A percentile compares a stretch with the other conserved stretches of the same genome.
These are phyloP conservation scores for Stemphylium beticola DNA, from an alignment of 2,329 filamentous ascomycete species.

Conservation along the genomic window DNA sequence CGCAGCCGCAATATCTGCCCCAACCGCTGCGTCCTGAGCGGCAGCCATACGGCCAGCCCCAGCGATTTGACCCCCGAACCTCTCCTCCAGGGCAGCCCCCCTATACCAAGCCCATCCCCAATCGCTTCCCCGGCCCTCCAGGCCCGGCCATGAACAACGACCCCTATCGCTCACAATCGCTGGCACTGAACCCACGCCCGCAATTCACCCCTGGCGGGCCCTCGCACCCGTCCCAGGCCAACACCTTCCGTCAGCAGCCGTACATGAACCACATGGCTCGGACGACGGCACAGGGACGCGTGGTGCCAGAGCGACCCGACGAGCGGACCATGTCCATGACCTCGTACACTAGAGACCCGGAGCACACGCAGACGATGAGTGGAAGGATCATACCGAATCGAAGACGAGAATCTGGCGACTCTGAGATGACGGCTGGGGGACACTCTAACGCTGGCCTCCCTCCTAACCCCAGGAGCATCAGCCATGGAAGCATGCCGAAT, in stretches of 20 bases:
- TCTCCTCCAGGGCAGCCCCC: constrained; percentile 57
- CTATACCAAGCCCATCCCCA: constrained; percentile 62
- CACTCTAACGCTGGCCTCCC: constrained; percentile 38
- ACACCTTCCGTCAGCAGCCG: constrained; percentile 78
- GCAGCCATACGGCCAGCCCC: constrained; percentile 74
- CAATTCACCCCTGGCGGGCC: constrained; percentile 66
- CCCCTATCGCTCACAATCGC: constrained; percentile 88
- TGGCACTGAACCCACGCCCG: constrained; percentile 77
- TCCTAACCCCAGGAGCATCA: constrained; percentile 42
- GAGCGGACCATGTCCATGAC: constrained; percentile 97
- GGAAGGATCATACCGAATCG: constrained; percentile 87
- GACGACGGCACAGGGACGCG: constrained; percentile 88
- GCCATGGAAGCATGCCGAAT: constrained; percentile 44
- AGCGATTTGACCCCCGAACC: constrained; percentile 68
- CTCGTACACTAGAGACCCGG: constrained; percentile 76
- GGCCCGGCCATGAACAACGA: constrained; percentile 80
- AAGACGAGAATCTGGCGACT: constrained; percentile 62
- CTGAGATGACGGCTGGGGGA: constrained; percentile 28
- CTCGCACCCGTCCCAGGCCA: constrained; percentile 65
- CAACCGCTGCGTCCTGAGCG: constrained; percentile 68
- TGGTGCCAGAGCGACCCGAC: constrained; percentile 89
- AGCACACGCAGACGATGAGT: constrained; percentile 87
- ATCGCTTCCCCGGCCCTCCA: constrained; percentile 61
- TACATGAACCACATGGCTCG: constrained; percentile 72
- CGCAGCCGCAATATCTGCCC: constrained; percentile 64